These are phyloP conservation scores for Iberis pinnata DNA, from an alignment of 345 rosid genomes.

Conservation along the genomic window DNA sequence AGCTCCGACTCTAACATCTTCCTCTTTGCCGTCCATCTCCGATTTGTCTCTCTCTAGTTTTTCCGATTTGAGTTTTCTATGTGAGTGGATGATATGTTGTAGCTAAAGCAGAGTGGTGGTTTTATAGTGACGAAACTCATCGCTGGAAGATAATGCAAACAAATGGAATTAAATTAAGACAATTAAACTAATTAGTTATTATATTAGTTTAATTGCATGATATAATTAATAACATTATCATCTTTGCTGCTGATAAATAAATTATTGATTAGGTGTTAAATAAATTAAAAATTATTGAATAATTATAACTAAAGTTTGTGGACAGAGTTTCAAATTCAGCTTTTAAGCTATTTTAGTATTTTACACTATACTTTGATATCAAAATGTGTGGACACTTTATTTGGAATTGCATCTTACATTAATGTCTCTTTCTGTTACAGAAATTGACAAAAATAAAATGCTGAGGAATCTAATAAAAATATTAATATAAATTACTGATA, in stretches of 20 bases:
- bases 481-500: too few species aligned
- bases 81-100: conserved; percentile 27
- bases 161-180: too few species aligned
- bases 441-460: conserved; percentile 5
- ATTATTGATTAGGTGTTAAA: too few species aligned
- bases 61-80: conserved; percentile 13
- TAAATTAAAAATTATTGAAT: conserved; percentile 17
- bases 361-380: not conserved
- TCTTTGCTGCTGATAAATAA: conserved; percentile 2
- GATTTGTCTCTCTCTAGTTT: not conserved
- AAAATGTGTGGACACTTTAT: conserved; percentile 1
- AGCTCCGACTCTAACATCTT: too few species aligned
- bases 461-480: not conserved
- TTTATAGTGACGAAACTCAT: conserved; percentile 19
- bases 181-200: too few species aligned
- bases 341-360: conserved; percentile 16
- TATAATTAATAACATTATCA: conserved; percentile 27
- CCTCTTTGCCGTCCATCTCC: conserved; percentile 44
- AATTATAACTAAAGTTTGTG: conserved; percentile 18
- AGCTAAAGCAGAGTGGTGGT: conserved; percentile 17
- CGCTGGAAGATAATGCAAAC: conserved; percentile 21
- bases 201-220: conserved; percentile 12
- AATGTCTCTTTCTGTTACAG: not conserved
- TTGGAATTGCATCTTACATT: conserved; percentile 6
- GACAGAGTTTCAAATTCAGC: conserved; percentile 27